Base-by-base conservation (phyloP, 148 eudicot genomes). In the Camellia lanceoleosa region DNA sequence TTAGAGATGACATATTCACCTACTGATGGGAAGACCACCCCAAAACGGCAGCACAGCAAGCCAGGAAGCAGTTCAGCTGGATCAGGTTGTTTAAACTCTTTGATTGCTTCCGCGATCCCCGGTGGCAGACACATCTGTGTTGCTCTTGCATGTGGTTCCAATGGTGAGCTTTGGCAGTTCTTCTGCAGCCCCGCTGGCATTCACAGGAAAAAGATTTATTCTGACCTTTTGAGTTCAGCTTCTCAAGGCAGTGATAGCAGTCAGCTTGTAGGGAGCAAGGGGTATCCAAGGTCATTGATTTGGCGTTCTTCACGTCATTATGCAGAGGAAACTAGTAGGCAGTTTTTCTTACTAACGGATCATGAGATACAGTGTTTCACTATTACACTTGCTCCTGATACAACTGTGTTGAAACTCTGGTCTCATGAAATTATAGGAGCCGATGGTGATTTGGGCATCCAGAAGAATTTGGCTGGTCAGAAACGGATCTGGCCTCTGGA, bases 391-490 rank as follows among this genome's bases (percentile, higher is more conserved):
- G 81, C 90, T 64, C 63, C 86, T 60, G 79, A 80, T 62, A 88
- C 73, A 61, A 77, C 69, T 72, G 90, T 93, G 67, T 84, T 82
- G 51, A 92, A 90, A 88, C 88, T 91, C 77, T 95, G 99, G 99
- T 86, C 93, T 74, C 93, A 95, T 85, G 93, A 93, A 87, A 93
- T 93, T 65, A 82, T 95, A 60, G 90, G 99, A 82, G 83, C 88
- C 62, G 97, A 93, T 89, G 89, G 89, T 84, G 99, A 95, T 80
- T 82, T 87, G 49, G 99, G 93, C 46, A 89, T 93, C 81, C 91
- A 93, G 85, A 95, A 93, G 84, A 95, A 92, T 82, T 84, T 95
- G 83, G 99, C 98, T 77, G 97, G 99, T 74, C 97, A 95, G 88
- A 95, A 92, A 86, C 85, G 83, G 74, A 90, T 93, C 71, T 93